Evolutionary conservation across 257 asterid genomes (phyloP), one percentile per base, ranked within the genome.

Genomic region (Solanum pimpinellifolium): DNA sequence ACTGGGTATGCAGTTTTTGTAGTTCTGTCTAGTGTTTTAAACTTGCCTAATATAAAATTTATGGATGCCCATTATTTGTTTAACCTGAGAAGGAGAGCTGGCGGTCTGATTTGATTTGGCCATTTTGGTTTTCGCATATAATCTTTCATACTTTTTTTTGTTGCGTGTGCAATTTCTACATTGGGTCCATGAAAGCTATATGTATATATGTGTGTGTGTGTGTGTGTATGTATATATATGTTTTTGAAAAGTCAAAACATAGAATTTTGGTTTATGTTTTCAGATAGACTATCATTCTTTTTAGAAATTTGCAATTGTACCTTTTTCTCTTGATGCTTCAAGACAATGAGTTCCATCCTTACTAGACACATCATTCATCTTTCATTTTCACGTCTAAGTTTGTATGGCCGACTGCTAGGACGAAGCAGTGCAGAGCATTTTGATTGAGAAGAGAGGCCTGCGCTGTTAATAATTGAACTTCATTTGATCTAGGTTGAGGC

Each of bases 1-100:
- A 75, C 86, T 49, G 88, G 88, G 90, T 88, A 52, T 65, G 87
- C 68, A 69, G 77, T 49, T 23, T 83, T 88, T 31, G 47, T 16
- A 23, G 49, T 25, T 44, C 25, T 47, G 41, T 72, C 27, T 69
- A 85, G 78, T 46, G 35, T 80, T 78, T 27, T 27, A 29, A 80
- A 80, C 9, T 27, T 80, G 66, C 66, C 44, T 80, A 18, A 80
- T 80, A 47, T 27, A n/a, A 77, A 77, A 47, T 46, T 33, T 47
- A 29, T 80, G 66, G 66, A 21, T 4, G n/a, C 84, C 18, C 29
- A 27, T 46, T 80, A 80, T 80, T 78, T 46, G 68, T 47, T 29
- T 80, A 29, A 80, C 16, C 41, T 47, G 18, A 47, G 44, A 80
- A 70, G 37, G 44, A 27, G 84, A 46, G 84, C 27, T 46, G 66